Evolutionary conservation across 441 rosid species (phyloP), one percentile per base, ranked within the genome.

Genomic region (Gossypium lobatum): DNA sequence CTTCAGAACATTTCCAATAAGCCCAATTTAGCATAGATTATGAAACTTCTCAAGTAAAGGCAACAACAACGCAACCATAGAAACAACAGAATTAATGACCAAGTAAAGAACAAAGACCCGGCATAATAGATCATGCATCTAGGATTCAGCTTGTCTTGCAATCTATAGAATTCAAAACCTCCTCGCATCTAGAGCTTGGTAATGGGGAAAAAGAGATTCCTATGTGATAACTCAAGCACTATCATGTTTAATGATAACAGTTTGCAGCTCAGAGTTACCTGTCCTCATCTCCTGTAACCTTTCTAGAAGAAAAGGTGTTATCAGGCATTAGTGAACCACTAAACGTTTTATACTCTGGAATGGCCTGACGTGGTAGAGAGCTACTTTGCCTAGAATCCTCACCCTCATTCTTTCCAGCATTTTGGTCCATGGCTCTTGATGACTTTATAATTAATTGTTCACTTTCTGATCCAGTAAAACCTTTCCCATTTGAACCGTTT

Each of bases 241-340:
- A 69, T 52, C 61, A 52, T 28, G 72, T 52, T 69, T 52, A 46
- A 5, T 31, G 25, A 52, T 18, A 37, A 39, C 46, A 69, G 23
- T 28, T 69, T 53, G 1, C 10, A 0, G 16, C 50, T 52, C 14
- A 0, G 28, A 25, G 48, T 83, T 79, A 91, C 98, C 92, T 91
- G 46, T 90, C 93, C 71, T 83, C 95, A 60, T 93, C 88, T 28
- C 79, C 78, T 23, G 75, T 6, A 72, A 48, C 64, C 85, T 86
- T 90, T 82, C 85, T 90, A 65, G 88, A 80, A 79, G 91, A 85
- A 82, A 76, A 80, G 0, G 84, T 75, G 78, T 74, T 86, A 73
- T 89, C 93, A 4, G 89, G 89, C 72, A 83, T 61, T 78, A 91
- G 10, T 55, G 96, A 88, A 81, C 98, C 90, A 17, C 97, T 90